phyloP scores from a whole-genome alignment of 1,139 yeast genomes.

The Candida buenavistaensis region DNA sequence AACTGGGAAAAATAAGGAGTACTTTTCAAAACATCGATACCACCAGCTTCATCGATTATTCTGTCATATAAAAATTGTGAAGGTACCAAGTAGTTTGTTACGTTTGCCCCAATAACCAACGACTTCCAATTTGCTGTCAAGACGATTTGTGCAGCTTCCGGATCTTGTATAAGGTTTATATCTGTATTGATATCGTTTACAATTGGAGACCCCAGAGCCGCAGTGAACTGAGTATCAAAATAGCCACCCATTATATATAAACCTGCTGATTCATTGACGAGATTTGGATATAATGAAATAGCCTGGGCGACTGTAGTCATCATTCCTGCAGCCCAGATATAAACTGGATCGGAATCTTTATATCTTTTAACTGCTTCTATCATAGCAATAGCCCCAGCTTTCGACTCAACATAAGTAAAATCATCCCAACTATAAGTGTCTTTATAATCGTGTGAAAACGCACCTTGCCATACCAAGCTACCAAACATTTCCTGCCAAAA shows the following conservation, averaged over 20 bases:
- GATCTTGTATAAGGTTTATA: constrained; percentile 42
- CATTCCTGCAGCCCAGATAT: constrained; percentile 38
- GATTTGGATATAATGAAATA: constrained; percentile 33
- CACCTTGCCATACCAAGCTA: constrained; percentile 43
- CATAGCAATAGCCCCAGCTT: constrained; percentile 37
- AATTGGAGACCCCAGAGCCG: constrained; percentile 27
- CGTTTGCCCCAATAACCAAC: constrained; percentile 38
- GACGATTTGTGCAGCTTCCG: constrained; percentile 44
- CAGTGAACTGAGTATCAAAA: constrained; percentile 37
- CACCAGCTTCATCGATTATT: constrained; percentile 32
- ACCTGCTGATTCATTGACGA: constrained; percentile 38
- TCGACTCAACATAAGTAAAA: constrained; percentile 24
- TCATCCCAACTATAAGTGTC: constrained; percentile 31
- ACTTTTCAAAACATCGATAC: constrained; percentile 20
- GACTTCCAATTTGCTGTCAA: constrained; percentile 39
- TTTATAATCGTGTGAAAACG: constrained; percentile 27
- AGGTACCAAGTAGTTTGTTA: constrained; percentile 38
- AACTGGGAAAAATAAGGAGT: constrained; percentile 26
- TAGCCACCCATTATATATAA: constrained; percentile 45
- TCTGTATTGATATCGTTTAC: constrained; percentile 38
- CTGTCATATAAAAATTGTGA: constrained; percentile 36
- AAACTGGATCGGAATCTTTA: constrained; percentile 30
- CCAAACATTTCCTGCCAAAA: constrained; percentile 38
- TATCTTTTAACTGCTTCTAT: constrained; percentile 35
- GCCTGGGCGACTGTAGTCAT: constrained; percentile 47